phyloP scores from a whole-genome alignment of 2,329 filamentous ascomycete species.

The Teratosphaeria pseudoeucalypti region DNA sequence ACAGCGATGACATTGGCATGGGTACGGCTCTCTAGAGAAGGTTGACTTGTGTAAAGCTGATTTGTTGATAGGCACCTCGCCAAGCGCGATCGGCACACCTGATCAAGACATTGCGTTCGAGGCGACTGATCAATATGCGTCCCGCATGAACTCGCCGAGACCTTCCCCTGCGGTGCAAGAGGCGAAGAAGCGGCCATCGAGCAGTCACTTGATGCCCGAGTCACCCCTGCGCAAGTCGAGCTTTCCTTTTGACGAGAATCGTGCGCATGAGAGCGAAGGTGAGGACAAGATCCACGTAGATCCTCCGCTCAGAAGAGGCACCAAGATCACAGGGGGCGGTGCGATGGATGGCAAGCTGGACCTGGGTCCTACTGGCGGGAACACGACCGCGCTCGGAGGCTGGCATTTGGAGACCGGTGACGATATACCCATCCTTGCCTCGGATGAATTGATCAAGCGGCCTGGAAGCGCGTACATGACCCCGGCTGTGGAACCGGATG shows the following conservation, averaged over 20 bases:
- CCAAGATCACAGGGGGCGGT: constrained; percentile 38
- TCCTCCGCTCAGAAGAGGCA: constrained; percentile 43
- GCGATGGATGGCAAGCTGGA: constrained; percentile 45
- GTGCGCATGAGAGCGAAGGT: constrained; percentile 40
- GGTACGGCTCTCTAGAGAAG: constrained; percentile 29
- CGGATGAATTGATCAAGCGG: constrained; percentile 74
- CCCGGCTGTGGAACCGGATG: constrained; percentile 68
- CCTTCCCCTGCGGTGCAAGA: constrained; percentile 35
- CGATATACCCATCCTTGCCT: constrained; percentile 71
- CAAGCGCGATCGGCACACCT: constrained; percentile 60
- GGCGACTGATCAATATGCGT: constrained; percentile 73
- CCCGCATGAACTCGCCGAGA: constrained; percentile 59
- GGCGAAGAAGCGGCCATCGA: constrained; percentile 20
- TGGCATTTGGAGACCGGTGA: constrained; percentile 52
- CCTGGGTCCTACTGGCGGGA: constrained; percentile 36
- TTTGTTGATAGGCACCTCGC: constrained; percentile 48
- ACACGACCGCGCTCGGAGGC: constrained; percentile 36
- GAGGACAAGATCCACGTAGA: constrained; percentile 68
- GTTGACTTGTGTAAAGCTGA: background rate
- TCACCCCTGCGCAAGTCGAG: constrained; percentile 37
- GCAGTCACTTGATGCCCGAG: constrained; percentile 28
- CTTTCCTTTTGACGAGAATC: constrained; percentile 33
- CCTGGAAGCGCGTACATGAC: constrained; percentile 57
- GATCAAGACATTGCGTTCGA: constrained; percentile 86
- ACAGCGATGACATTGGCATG: constrained; percentile 48